phyloP scores from a whole-genome alignment of 192 early-diverging fungal genomes.

The Endogone sp. region DNA sequence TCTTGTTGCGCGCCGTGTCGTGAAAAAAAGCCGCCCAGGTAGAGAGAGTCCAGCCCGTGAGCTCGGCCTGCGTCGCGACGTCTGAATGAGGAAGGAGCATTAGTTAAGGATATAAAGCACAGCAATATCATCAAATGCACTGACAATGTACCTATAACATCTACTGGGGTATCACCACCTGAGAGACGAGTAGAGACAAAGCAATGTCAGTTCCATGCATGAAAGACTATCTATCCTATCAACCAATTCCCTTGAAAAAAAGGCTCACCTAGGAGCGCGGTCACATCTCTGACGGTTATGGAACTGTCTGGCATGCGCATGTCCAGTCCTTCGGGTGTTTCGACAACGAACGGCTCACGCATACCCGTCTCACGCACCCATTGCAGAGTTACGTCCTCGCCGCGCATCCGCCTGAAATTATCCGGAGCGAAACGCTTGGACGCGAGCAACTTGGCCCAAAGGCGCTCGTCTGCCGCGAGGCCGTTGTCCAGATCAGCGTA shows the following conservation, averaged over 20 bases:
- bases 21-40: slow-evolving; percentile 82
- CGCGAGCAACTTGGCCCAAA: slow-evolving; percentile 73
- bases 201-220: background rate
- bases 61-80: slow-evolving; percentile 84
- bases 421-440: slow-evolving; percentile 62
- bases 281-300: slow-evolving; percentile 61
- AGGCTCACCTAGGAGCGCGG: slow-evolving; percentile 38
- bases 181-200: slow-evolving; percentile 1
- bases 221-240: too few relatives aligned
- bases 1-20: slow-evolving; percentile 54
- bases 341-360: slow-evolving; percentile 72
- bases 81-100: slow-evolving; percentile 32
- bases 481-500: slow-evolving; percentile 85
- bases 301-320: slow-evolving; percentile 72
- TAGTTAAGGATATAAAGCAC: too few relatives aligned
- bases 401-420: slow-evolving; percentile 63
- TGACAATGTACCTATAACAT: slow-evolving; percentile 71
- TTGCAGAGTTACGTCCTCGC: slow-evolving; percentile 62
- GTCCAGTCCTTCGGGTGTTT: slow-evolving; percentile 61
- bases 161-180: slow-evolving; percentile 67
- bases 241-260: slow-evolving; percentile 32
- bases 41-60: slow-evolving; percentile 73
- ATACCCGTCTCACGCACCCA: slow-evolving; percentile 61
- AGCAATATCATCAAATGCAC: too few relatives aligned
- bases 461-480: slow-evolving; percentile 69